These are phyloP conservation scores for Trapa bicornis DNA, from an alignment of 345 rosid species.

Conservation along the genomic window DNA sequence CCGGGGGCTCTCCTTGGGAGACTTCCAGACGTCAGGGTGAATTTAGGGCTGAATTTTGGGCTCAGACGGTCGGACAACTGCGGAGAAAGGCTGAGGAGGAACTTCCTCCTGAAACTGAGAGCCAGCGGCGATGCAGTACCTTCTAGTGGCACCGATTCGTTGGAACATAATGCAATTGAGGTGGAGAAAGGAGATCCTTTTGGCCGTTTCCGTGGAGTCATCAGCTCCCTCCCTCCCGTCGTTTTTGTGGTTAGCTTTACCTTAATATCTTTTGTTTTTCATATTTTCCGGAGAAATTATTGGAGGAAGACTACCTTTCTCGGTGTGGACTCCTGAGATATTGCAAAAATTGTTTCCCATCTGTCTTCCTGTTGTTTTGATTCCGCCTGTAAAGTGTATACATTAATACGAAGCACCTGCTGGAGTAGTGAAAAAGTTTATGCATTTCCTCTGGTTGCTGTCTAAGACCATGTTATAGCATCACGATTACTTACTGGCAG, in stretches of 20 bases:
- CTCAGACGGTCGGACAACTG: constrained; percentile 12
- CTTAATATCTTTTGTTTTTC: not conserved
- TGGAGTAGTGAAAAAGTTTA: not conserved
- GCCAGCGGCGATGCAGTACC: constrained; percentile 18
- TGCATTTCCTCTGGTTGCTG: not conserved
- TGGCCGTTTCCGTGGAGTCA: constrained; percentile 25
- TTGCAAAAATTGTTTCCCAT: too few species aligned
- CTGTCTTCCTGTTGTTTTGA: too few species aligned
- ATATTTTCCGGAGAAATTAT: not conserved
- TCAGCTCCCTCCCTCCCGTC: constrained; percentile 43
- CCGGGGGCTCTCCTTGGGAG: not conserved
- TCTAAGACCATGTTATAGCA: not conserved
- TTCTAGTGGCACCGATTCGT: constrained; percentile 21
- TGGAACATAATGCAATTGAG: constrained; percentile 13
- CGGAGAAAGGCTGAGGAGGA: constrained; percentile 8
- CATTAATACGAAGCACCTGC: not conserved
- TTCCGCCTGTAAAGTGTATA: too few species aligned
- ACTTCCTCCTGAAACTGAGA: constrained; percentile 23
- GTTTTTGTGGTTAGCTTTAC: constrained; percentile 35
- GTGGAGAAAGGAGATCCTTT: constrained; percentile 17
- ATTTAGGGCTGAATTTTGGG: constrained; percentile 12
- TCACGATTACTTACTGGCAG: not conserved
- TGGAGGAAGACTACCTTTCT: too few species aligned
- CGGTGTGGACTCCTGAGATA: too few species aligned
- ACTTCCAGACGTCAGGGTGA: constrained; percentile 13